phyloP scores from a whole-genome alignment of 2,329 filamentous ascomycete genomes.

The Penicillium crustosum region DNA sequence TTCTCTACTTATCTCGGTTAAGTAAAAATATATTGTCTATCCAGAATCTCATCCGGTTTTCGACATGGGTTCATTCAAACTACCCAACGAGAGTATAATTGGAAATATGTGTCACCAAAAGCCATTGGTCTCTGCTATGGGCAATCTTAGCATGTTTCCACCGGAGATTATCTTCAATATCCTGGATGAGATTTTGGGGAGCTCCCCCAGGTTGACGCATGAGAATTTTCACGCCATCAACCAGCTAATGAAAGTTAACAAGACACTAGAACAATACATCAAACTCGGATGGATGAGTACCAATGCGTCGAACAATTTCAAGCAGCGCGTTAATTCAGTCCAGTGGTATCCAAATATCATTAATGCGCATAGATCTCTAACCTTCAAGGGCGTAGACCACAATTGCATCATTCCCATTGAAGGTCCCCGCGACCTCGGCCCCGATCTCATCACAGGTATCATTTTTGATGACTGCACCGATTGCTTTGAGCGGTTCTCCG shows the following conservation, averaged over 20 bases:
- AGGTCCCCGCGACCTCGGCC: not conserved
- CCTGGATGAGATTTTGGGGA: constrained; percentile 4
- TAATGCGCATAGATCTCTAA: not conserved
- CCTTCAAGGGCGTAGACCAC: not conserved
- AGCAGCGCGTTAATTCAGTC: not conserved
- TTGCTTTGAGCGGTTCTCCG: constrained; percentile 14
- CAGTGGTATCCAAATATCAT: not conserved
- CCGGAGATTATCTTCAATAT: constrained; percentile 12
- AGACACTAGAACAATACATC: not conserved
- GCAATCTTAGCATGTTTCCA: constrained; percentile 6
- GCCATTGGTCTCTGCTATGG: not conserved
- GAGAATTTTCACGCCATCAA: constrained; percentile 4
- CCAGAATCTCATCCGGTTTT: not conserved
- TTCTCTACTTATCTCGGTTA: not conserved
- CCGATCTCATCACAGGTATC: constrained; percentile 10
- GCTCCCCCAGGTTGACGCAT: constrained; percentile 7
- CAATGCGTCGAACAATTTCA: not conserved
- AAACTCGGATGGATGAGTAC: not conserved
- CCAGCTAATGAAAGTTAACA: not conserved
- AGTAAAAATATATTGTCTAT: not conserved
- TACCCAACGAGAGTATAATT: not conserved
- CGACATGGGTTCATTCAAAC: not conserved
- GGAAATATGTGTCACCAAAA: not conserved
- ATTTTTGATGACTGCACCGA: constrained; percentile 14
- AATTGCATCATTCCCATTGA: not conserved